Base-by-base conservation (phyloP, 1,284 basidiomycete genomes). In the Boletus mariae region DNA sequence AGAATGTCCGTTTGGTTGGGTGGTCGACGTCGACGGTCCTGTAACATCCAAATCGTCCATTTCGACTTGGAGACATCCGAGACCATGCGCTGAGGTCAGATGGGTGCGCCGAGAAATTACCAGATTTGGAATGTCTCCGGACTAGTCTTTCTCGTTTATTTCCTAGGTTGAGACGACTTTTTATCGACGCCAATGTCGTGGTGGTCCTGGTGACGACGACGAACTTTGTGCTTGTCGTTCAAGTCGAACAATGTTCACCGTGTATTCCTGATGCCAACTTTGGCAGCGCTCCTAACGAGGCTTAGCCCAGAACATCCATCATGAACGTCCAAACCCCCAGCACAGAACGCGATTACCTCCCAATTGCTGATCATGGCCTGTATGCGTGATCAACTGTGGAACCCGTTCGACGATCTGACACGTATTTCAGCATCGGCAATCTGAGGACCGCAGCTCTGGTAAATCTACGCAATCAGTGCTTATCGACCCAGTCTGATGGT, bases 381-480 rank as follows among this genome's bases (percentile, higher is more conserved):
- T 88, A 66, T 62, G 81, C 72, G 37, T 43, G 26, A 31, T 23
- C 4, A 17, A 3, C n/a, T 45, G 76, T 72, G 38, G 5, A n/a
- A 35, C 17, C 13, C 7, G 17, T 50, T 5, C 13, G 29, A 23
- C 7, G 9, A 54, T 49, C 57, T 62, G 38, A 68, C 45, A 20
- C 1, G 2, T 45, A 4, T 46, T 49, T 35, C 59, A 90, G 87
- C 41, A 91, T 92, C 57, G 89, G 89, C 7, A 92, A 92, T 65
- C 70, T 92, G 58, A 80, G 84, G 52, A 92, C 89, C 1, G 89
- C 89, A 49, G 89, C 90, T n/a, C 69, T 92, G 54, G 81, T 82
- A 63, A 60, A 71, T 71, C 17, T 11, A 13, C 26, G 11, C 10
- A 11, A 31, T 49, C 50, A 17, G 29, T 53, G n/a, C 43, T 26